A percentile compares a stretch with the other conserved stretches of the same genome.
Conservation (phyloP, 2,329 filamentous ascomycete genomes). For the Penicillium palitans region DNA sequence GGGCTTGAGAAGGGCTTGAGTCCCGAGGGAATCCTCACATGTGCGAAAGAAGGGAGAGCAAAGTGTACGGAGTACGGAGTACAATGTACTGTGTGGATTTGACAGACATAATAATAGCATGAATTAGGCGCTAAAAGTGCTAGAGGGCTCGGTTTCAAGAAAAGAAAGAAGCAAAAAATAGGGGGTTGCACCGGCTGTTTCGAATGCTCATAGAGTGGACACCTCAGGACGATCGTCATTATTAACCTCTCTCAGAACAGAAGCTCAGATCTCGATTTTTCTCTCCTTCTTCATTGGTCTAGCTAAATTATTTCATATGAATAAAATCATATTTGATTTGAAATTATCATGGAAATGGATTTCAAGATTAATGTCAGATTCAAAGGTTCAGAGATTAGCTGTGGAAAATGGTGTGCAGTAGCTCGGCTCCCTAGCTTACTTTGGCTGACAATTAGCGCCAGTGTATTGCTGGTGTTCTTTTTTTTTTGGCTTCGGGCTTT, state of each 20-base stretch:
- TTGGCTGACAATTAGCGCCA: conserved; percentile 2
- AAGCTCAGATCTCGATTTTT: conserved; percentile 2
- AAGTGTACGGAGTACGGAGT: neutral
- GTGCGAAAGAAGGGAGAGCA: conserved; percentile 10
- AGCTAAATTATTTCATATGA: neutral
- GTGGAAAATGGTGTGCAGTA: conserved; percentile 6
- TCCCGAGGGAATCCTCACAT: conserved; percentile 24
- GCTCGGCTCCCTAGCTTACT: conserved; percentile 3
- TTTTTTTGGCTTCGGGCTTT: neutral
- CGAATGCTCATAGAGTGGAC: conserved; percentile 25
- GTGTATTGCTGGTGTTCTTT: neutral
- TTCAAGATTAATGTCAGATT: neutral
- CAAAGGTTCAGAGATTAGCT: neutral
- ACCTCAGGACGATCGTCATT: conserved; percentile 26
- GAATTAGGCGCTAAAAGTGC: conserved; percentile 1
- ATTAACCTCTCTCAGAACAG: conserved; percentile 10
- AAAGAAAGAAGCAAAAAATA: conserved; percentile 9
- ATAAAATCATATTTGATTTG: neutral
- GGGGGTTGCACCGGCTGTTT: conserved; percentile 24
- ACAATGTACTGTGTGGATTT: neutral
- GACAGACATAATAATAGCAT: neutral
- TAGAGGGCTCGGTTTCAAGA: conserved; percentile 12
- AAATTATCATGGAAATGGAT: neutral
- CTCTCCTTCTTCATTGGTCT: neutral
- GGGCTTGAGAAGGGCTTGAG: conserved; percentile 22